Evolutionary conservation across 345 rosid genomes (phyloP).

Genomic region (Salix dunnii): DNA sequence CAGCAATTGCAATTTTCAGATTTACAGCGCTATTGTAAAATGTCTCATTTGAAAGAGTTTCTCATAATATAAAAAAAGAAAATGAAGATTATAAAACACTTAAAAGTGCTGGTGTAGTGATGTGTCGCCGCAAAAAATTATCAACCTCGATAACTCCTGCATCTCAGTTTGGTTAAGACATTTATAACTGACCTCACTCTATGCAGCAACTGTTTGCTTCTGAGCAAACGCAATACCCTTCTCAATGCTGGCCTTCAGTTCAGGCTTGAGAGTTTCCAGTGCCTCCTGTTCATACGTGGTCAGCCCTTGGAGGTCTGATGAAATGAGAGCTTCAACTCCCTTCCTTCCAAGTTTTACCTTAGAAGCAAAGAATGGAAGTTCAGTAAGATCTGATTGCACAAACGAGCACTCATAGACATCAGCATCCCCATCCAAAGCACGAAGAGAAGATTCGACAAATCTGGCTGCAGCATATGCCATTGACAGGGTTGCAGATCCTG

Average conservation of each 20-base stretch:
- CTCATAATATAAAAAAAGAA: constrained; percentile 10
- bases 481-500: constrained; percentile 92
- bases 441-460: constrained; percentile 92
- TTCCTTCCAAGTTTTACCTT: constrained; percentile 78
- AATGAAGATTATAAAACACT: constrained; percentile 32
- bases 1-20: constrained; percentile 5
- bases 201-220: constrained; percentile 58
- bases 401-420: constrained; percentile 83
- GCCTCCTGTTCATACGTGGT: constrained; percentile 79
- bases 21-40: constrained; percentile 24
- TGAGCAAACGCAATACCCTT: constrained; percentile 75
- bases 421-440: constrained; percentile 85
- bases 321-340: constrained; percentile 75
- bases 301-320: constrained; percentile 66
- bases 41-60: constrained; percentile 5
- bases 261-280: constrained; percentile 72
- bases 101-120: constrained; percentile 16
- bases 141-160: not conserved
- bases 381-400: constrained; percentile 71
- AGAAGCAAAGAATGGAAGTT: constrained; percentile 86
- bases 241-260: constrained; percentile 78
- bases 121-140: constrained; percentile 14
- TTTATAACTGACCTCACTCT: not conserved
- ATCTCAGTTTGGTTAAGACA: not conserved
- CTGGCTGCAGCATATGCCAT: constrained; percentile 98